Conservation (phyloP, 192 early-diverging fungal species). For the Podila minutissima region DNA sequence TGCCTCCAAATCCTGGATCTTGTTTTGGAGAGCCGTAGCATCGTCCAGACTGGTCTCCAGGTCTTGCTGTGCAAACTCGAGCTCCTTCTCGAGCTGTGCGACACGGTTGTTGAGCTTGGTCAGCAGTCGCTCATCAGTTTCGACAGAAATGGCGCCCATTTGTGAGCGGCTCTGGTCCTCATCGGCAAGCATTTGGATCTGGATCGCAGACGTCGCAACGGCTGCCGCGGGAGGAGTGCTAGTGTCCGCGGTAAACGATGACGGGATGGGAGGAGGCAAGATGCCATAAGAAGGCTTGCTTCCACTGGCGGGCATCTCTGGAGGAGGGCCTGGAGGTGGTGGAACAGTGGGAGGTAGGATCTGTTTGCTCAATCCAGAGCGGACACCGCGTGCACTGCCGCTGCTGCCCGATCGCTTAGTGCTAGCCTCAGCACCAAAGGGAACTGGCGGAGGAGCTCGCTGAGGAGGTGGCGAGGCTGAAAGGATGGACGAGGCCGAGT, state of each 20-base stretch:
- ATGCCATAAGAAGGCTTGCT: slow-evolving; percentile 43
- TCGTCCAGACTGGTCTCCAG: slow-evolving; percentile 35
- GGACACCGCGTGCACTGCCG: slow-evolving; percentile 36
- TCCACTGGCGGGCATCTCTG: not conserved
- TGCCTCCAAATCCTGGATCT: slow-evolving; percentile 34
- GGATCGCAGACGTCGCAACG: slow-evolving; percentile 20
- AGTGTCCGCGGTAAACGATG: slow-evolving; percentile 7
- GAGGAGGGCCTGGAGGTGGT: not conserved
- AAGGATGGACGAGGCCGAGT: slow-evolving; percentile 24
- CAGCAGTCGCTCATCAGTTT: slow-evolving; percentile 34
- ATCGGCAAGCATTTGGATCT: slow-evolving; percentile 42
- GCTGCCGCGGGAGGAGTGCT: not conserved
- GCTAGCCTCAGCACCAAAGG: not conserved
- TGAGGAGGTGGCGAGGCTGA: slow-evolving; percentile 41
- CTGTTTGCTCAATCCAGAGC: slow-evolving; percentile 45
- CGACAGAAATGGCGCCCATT: slow-evolving; percentile 32
- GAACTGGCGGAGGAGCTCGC: slow-evolving; percentile 40
- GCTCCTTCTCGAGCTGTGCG: slow-evolving; percentile 40
- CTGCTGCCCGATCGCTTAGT: slow-evolving; percentile 34
- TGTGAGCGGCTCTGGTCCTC: slow-evolving; percentile 46
- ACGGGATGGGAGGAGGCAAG: slow-evolving; percentile 43
- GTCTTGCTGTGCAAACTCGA: slow-evolving; percentile 47
- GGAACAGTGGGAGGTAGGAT: slow-evolving; percentile 21
- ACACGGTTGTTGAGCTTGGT: slow-evolving; percentile 43
- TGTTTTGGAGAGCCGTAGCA: slow-evolving; percentile 15